Evolutionary conservation across 352 stramenopile species (phyloP).

Genomic region (Phytophthora ohioensis): DNA sequence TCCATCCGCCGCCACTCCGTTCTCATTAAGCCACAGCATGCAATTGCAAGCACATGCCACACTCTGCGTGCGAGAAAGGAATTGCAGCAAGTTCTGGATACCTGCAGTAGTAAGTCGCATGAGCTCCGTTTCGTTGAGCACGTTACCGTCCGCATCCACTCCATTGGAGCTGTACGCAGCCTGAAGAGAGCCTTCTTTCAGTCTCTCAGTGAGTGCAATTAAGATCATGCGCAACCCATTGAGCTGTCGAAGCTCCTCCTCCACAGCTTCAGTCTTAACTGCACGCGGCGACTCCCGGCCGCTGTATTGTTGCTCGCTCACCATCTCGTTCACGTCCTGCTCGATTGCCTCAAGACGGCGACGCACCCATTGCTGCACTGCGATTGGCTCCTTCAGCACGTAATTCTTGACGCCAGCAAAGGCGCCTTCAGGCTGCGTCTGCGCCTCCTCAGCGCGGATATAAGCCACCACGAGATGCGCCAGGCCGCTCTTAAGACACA

Average conservation of each 20-base stretch:
- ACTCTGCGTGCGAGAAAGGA: slow-evolving; percentile 73
- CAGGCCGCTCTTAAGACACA: slow-evolving; percentile 76
- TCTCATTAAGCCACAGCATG: slow-evolving; percentile 73
- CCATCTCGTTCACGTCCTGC: slow-evolving; percentile 58
- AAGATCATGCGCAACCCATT: slow-evolving; percentile 73
- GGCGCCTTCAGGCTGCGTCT: slow-evolving; percentile 26
- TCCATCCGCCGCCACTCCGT: slow-evolving; percentile 53
- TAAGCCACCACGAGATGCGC: slow-evolving; percentile 80
- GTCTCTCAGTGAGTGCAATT: slow-evolving; percentile 71
- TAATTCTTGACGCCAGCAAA: slow-evolving; percentile 59
- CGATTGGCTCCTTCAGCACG: slow-evolving; percentile 83
- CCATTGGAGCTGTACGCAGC: slow-evolving; percentile 43
- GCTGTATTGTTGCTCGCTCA: slow-evolving; percentile 59
- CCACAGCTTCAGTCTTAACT: slow-evolving; percentile 48
- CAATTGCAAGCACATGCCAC: slow-evolving; percentile 64
- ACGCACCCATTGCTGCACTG: slow-evolving; percentile 81
- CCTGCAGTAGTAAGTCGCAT: slow-evolving; percentile 65
- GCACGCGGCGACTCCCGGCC: slow-evolving; percentile 39
- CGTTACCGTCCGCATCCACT: slow-evolving; percentile 44
- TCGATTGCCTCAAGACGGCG: slow-evolving; percentile 66
- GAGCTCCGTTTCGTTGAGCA: slow-evolving; percentile 76
- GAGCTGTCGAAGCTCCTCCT: slow-evolving; percentile 61
- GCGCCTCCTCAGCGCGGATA: slow-evolving; percentile 54
- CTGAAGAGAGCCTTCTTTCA: slow-evolving; percentile 71
- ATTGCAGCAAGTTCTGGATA: slow-evolving; percentile 73